These are phyloP conservation scores for Tolypocladium tundrense DNA, from an alignment of 2,329 filamentous ascomycete genomes.

Conservation along the genomic window DNA sequence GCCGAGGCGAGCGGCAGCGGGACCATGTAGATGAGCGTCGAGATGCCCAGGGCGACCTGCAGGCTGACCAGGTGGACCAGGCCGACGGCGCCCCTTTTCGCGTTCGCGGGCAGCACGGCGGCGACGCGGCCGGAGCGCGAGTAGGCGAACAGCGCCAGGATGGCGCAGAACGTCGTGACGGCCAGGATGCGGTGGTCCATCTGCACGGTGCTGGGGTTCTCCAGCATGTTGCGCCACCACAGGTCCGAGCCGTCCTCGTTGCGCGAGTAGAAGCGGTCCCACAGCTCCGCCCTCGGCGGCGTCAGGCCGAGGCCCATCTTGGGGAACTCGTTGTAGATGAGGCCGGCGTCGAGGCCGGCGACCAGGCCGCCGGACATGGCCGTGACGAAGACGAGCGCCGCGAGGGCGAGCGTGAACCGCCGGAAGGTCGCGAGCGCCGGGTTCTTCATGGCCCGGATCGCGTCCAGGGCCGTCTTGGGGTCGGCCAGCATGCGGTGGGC, in stretches of 20 bases:
- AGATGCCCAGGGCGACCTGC: constrained; percentile 81
- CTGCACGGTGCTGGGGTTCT: constrained; percentile 93
- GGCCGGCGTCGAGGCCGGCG: constrained; percentile 85
- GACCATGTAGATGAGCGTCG: constrained; percentile 87
- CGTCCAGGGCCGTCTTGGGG: constrained; percentile 49
- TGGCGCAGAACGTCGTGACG: constrained; percentile 73
- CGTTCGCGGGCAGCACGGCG: constrained; percentile 50
- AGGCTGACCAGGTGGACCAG: constrained; percentile 72
- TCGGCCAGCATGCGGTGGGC: constrained; percentile 61
- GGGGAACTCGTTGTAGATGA: constrained; percentile 99
- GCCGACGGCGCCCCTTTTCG: constrained; percentile 61
- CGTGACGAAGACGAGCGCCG: constrained; percentile 72
- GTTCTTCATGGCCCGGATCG: constrained; percentile 51
- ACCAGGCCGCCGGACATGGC: constrained; percentile 91
- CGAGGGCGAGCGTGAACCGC: constrained; percentile 58
- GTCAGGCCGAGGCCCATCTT: constrained; percentile 81
- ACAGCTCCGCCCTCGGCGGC: constrained; percentile 74
- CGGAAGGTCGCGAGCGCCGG: constrained; percentile 66
- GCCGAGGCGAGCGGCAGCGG: constrained; percentile 79
- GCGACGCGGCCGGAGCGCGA: constrained; percentile 53
- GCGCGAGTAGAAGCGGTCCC: constrained; percentile 76
- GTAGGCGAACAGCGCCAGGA: constrained; percentile 74
- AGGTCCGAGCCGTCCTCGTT: constrained; percentile 69
- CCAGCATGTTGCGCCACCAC: constrained; percentile 95
- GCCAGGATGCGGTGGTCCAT: constrained; percentile 91